These are phyloP conservation scores for Medicago truncatula DNA, from an alignment of 306 rosid genomes.

Conservation along the genomic window MtrunA17r5.0-ANR NC_053047.1:8590501-8591000, in stretches of 20 bases:
- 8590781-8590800: slow-evolving; percentile 40
- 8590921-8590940: slow-evolving; percentile 47
- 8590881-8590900: slow-evolving; percentile 49
- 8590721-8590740: background rate
- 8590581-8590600: no score
- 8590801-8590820: slow-evolving; percentile 38
- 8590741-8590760: slow-evolving; percentile 41
- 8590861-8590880: slow-evolving; percentile 49
- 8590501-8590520: no score
- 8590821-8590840: slow-evolving; percentile 34
- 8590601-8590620: no score
- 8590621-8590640: no score
- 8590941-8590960: background rate
- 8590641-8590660: no score
- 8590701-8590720: background rate
- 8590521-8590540: no score
- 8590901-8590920: slow-evolving; percentile 84
- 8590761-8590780: slow-evolving; percentile 21
- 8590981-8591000: background rate
- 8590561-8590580: no score
- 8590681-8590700: no score
- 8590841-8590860: background rate
- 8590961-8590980: no score
- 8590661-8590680: no score
- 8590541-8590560: no score